Evolutionary conservation across 768 basidiomycete species (phyloP), one percentile per base, ranked within the genome.

Genomic region (Mycena maculata): DNA sequence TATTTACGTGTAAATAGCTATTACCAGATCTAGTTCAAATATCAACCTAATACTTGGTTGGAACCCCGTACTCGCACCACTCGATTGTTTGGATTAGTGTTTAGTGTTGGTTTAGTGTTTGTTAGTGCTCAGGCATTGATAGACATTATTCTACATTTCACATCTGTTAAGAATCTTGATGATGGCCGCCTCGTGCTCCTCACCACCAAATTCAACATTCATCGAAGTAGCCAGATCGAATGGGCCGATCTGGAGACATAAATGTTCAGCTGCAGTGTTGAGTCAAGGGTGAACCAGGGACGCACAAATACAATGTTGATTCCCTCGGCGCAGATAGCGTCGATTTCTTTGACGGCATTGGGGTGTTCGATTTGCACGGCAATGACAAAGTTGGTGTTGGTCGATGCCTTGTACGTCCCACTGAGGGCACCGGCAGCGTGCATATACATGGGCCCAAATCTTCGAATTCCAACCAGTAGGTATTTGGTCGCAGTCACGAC

Each of bases 181-280:
- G 20, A 72, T 72, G 9, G 71, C 71, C 11, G 69, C 62, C 59
- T 72, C 71, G 44, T 72, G 71, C 30, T 50, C 71, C 30, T 47
- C 50, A 15, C 69, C 59, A 2, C 69, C 71, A 25, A 72, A 70
- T 22, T 70, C 69, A 18, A 70, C 71, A 9, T 67, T 67, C 72
- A 73, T 73, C 16, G 67, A 65, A 3, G 69, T 50, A 8, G 70
- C 60, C 12, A 73, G 60, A 39, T 73, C 72, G 52, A 66, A 71
- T 12, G 72, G 72, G 16, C 72, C 72, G 45, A 73, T 72, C 71
- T 72, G 36, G 11, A 22, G 22, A 25, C 59, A 2, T 15, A 3
- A 5, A 52, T 56, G 18, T 7, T 48, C 33, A 36, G 5, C 25
- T 12, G 39, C 4, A 45, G n/a, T 25, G 2, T 47, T 22, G 45